Evolutionary conservation across 1,139 yeast species (phyloP), one percentile per base, ranked within the genome.

Genomic region (Protomyces inouyei): DNA sequence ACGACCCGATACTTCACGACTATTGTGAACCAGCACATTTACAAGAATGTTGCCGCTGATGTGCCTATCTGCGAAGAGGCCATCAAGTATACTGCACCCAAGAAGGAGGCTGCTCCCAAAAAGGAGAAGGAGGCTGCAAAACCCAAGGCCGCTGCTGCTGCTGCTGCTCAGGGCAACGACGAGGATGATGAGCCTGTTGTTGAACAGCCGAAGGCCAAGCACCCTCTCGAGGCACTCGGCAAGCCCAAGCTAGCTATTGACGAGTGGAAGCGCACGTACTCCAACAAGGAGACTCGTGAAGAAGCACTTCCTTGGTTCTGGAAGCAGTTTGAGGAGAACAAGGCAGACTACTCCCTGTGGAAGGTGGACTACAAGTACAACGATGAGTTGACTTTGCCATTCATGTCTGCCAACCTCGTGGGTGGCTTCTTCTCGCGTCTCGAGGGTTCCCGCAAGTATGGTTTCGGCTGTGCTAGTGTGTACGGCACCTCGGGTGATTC

Each of bases 371-470:
- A 88, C 91, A 90, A 61, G 85, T 93, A 93, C 85, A 92, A 93
- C 79, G 98, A 93, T 73, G 98, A 93, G 83, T 85, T 93, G 79
- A 92, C 97, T 72, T 81, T 88, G 79, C 88, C 97, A 72, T 93
- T 93, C 82, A 93, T 93, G 98, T 90, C 98, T 73, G 91, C 91
- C 86, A 93, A 93, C 87, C 85, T 91, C 80, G 82, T 93, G 76
- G 98, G 98, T 77, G 98, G 98, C 76, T 93, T 93, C 89, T 90
- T 93, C 86, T 86, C 86, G 87, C 89, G 98, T 83, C 85, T 93
- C 76, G 76, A 85, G 69, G 98, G 85, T 71, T 92, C 98, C 70
- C 82, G 88, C 81, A 93, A 93, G 82, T 93, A 85, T 85, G 78
- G 93, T 84, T 93, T 93, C 78, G 98, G 98, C 76, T 81, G 86